phyloP scores from a whole-genome alignment of 306 rosid genomes.

The Cicer chorassanicum region DNA sequence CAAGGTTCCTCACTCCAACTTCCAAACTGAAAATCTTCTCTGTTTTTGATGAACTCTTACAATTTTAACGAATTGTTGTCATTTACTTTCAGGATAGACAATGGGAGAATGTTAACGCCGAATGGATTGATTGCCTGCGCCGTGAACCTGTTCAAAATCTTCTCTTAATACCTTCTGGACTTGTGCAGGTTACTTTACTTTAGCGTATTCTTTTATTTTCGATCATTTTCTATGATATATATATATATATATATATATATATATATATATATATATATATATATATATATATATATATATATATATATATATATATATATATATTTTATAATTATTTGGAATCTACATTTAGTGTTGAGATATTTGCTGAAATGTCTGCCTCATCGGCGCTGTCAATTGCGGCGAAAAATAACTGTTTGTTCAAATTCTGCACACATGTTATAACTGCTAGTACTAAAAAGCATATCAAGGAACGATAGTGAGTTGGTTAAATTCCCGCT shows the following conservation, averaged over 20 bases:
- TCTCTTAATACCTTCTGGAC: constrained; percentile 80
- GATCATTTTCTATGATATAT: neutral
- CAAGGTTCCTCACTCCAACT: constrained; percentile 46
- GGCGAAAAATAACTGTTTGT: no score
- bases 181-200: constrained; percentile 59
- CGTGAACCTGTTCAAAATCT: constrained; percentile 66
- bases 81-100: constrained; percentile 63
- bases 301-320: no score
- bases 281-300: no score
- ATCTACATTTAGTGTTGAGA: neutral
- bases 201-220: neutral
- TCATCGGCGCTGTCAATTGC: no score
- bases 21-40: neutral
- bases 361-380: constrained; percentile 5
- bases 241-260: no score
- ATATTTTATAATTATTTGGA: neutral
- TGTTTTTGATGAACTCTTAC: neutral
- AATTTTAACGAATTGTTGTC: neutral
- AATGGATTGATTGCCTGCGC: constrained; percentile 84
- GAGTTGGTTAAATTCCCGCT: no score
- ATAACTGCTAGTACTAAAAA: no score
- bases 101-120: constrained; percentile 74
- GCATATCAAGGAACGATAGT: no score
- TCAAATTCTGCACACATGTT: no score
- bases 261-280: no score